Conservation (phyloP, 306 rosid genomes). For the Rosa persica region DNA sequence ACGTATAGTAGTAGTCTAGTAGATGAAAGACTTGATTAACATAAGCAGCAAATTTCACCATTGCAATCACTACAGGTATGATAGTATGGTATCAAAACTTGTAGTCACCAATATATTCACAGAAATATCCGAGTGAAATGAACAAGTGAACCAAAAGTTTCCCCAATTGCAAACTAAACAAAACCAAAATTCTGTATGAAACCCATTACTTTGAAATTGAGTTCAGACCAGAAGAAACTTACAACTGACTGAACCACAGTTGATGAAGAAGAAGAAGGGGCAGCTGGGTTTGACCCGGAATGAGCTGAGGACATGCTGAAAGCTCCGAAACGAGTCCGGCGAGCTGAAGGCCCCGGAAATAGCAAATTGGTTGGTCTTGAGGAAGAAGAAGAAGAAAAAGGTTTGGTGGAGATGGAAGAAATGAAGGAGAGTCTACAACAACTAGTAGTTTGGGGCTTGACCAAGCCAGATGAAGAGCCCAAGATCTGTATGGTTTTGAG, state of each 20-base stretch:
- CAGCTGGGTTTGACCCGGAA: slow-evolving; percentile 41
- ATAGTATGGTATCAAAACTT: too few species aligned
- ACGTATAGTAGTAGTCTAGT: too few species aligned
- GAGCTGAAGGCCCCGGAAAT: slow-evolving; percentile 25
- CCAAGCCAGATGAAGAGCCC: slow-evolving; percentile 51
- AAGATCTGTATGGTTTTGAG: slow-evolving; percentile 58
- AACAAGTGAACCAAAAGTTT: too few species aligned
- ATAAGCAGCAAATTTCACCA: too few species aligned
- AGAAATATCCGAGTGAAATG: too few species aligned
- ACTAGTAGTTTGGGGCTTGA: slow-evolving; percentile 36
- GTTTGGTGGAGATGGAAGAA: slow-evolving; percentile 38
- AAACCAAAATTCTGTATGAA: not conserved
- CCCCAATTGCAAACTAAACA: not conserved
- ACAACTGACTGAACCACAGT: slow-evolving; percentile 32
- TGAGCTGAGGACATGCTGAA: slow-evolving; percentile 42
- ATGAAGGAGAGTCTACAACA: slow-evolving; percentile 34
- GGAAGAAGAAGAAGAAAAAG: slow-evolving; percentile 29
- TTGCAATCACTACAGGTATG: too few species aligned
- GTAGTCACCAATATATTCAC: too few species aligned
- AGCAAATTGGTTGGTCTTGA: slow-evolving; percentile 7
- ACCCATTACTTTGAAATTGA: too few species aligned
- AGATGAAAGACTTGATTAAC: too few species aligned
- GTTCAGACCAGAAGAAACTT: too few species aligned
- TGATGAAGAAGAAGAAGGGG: slow-evolving; percentile 31
- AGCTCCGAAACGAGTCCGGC: slow-evolving; percentile 32